Evolutionary conservation across 2,329 filamentous ascomycete species (phyloP), one percentile per base, ranked within the genome.

Genomic region (Uncinocarpus reesii): DNA sequence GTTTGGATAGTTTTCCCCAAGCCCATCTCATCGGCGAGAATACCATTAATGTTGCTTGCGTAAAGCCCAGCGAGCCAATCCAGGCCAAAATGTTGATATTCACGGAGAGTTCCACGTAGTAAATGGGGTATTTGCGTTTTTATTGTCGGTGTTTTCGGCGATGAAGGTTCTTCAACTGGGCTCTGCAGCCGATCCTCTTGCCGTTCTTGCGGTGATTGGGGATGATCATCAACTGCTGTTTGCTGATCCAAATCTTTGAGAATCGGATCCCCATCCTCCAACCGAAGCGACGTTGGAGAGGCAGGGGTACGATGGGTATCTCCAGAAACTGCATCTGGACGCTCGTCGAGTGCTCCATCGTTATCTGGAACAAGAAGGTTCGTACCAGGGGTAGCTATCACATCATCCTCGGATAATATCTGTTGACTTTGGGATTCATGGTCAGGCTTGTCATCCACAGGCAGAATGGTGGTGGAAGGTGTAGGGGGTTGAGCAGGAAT

Each of bases 1-100:
- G 92, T 98, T 63, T 98, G 92, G 40, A 98, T 96, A 0, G 92
- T 98, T 67, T 98, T 98, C 7, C 92, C 92, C 2, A 98, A 76
- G 54, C 92, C 92, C 92, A 98, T 98, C 64, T 98, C 92, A 61
- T 98, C 93, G 1, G 92, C 92, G 16, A 98, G 72, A 47, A 98
- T 98, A 18, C 92, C 92, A 60, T 96, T 98, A 21, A 90, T 95
- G 54, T 84, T 83, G 55, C 92, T 93, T 13, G 82, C 82, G 62
- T 98, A 96, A 1, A 98, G 75, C 0, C 88, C 86, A 1, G 89
- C 88, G 40, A 98, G 80, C 92, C 92, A 98, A 63, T 98, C 92
- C 6, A 98, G 71, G n/a, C 92, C 93, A 60, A 86, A 86, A 60
- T 95, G 92, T 58, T 98, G 92, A 61, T 98, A 98, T 63, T 95